Conservation (phyloP, 495 filamentous ascomycete species). For the Aspergillus bridgeri region DNA sequence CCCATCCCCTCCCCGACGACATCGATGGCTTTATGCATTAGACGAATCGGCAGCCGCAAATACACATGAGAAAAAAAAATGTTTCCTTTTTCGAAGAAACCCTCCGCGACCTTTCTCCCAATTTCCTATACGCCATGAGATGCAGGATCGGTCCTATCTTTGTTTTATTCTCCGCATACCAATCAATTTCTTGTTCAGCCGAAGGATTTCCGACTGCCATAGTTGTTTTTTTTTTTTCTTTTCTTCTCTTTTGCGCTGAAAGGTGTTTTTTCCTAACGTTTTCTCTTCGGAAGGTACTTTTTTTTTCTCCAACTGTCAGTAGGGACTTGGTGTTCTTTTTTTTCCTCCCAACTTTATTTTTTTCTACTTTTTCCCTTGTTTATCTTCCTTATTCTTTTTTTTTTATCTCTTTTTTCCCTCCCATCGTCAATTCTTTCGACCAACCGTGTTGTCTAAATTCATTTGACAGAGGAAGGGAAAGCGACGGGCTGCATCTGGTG, state of each 20-base stretch:
- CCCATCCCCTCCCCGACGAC: slow-evolving; percentile 16
- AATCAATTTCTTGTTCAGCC: slow-evolving; percentile 5
- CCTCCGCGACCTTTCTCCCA: not conserved
- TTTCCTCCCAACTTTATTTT: slow-evolving; percentile 21
- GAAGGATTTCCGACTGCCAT: slow-evolving; percentile 1
- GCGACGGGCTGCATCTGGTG: slow-evolving; percentile 32
- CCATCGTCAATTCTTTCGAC: slow-evolving; percentile 19
- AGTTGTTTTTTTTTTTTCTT: too few relatives aligned
- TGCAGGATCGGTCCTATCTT: not conserved
- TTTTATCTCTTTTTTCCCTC: slow-evolving; percentile 16
- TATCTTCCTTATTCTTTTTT: slow-evolving; percentile 13
- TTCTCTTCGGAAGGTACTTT: slow-evolving; percentile 12
- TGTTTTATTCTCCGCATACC: slow-evolving; percentile 11
- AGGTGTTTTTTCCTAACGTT: slow-evolving; percentile 5
- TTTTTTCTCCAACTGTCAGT: slow-evolving; percentile 3
- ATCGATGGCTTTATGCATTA: slow-evolving; percentile 22
- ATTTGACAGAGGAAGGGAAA: slow-evolving; percentile 34
- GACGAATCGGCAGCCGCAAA: slow-evolving; percentile 1
- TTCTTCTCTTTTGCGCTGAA: slow-evolving; percentile 18
- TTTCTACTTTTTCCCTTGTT: slow-evolving; percentile 11
- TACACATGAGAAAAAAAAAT: not conserved
- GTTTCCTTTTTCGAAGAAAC: not conserved
- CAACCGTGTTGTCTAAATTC: slow-evolving; percentile 29
- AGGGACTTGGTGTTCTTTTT: slow-evolving; percentile 8
- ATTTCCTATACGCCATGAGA: not conserved